These are phyloP conservation scores for Pestalotiopsis sp. DNA, from an alignment of 2,329 filamentous ascomycete genomes.

Conservation along the genomic window DNA sequence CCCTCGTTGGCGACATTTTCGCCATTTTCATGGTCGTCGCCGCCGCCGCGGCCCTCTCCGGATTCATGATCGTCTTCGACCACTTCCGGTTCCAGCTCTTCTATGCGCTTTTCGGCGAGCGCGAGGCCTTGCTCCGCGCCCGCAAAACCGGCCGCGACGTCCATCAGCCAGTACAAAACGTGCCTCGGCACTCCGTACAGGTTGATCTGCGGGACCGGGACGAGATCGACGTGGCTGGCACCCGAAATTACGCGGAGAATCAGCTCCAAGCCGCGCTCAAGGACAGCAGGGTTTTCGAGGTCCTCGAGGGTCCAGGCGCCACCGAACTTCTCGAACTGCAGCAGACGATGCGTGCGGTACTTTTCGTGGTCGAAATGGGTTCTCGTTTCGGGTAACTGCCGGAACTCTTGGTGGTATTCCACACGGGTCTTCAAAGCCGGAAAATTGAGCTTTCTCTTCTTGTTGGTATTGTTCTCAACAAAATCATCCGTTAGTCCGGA, in stretches of 20 bases:
- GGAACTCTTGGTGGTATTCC: conserved; percentile 28
- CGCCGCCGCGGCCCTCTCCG: no score
- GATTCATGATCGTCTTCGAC: no score
- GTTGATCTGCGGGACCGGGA: conserved; percentile 29
- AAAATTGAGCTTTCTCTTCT: not conserved
- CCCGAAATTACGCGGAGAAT: conserved; percentile 28
- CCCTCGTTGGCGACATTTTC: no score
- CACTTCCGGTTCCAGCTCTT: no score
- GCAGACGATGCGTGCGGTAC: conserved; percentile 26
- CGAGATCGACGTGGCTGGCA: conserved; percentile 23
- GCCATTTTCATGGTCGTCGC: no score
- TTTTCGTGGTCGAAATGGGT: conserved; percentile 27
- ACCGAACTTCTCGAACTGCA: conserved; percentile 19
- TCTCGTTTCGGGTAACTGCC: conserved; percentile 20
- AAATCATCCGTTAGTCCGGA: no score
- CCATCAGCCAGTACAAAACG: not conserved
- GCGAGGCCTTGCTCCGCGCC: no score
- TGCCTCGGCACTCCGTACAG: conserved; percentile 14
- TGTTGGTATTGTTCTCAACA: not conserved
- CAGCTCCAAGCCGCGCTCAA: conserved; percentile 31
- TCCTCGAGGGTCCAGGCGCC: conserved; percentile 20
- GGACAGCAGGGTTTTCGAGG: conserved; percentile 23
- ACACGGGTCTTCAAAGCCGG: conserved; percentile 16
- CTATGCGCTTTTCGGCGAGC: no score
- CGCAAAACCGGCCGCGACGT: not conserved